Evolutionary conservation across 306 rosid genomes (phyloP), one percentile per base, ranked within the genome.

Genomic region (Crotalaria pallida): DNA sequence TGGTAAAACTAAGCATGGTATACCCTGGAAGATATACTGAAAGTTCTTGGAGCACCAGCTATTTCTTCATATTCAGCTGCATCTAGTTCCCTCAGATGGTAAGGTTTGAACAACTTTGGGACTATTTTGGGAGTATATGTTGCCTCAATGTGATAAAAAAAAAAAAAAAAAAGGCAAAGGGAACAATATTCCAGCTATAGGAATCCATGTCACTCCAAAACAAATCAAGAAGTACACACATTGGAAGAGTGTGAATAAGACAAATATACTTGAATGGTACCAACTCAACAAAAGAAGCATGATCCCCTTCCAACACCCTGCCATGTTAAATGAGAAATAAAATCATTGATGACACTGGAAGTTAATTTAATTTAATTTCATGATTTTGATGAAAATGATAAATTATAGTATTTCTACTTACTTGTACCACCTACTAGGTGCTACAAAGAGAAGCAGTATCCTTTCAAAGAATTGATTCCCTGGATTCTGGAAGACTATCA

Each of bases 381-480:
- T 62, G 47, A 48, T 45, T 33, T 13, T 5, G 60, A n/a, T 33
- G 26, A 45, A 62, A 44, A 44, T 70, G 49, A 38, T 55, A 44
- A 55, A 77, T 10, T 16, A 49, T 10, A 55, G 44, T 33, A 65
- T 64, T 76, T 53, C 2, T 19, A 76, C 88, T 84, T 84, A 92
- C 96, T 84, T 92, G 96, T 80, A 85, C 24, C 83, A 79, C 58
- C 96, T 83, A 29, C 83, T 65, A 36, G 92, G 92, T 17, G 87
- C 58, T 38, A 89, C 81, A 71, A 88, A 83, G 72, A 92, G 84
- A 47, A 92, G 80, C 38, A 84, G 65, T 41, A 86, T 65, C 62
- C 96, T 89, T 77, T 92, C 96, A 96, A 92, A 89, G 62, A 92
- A 89, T 55, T 92, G 96, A 70, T 88, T 92, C 17, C 96, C 96